A percentile compares a stretch with the other conserved stretches of the same genome.
These are phyloP conservation scores for Ambrosia trifida DNA, from an alignment of 129 eudicot species.

Conservation along the genomic window DNA sequence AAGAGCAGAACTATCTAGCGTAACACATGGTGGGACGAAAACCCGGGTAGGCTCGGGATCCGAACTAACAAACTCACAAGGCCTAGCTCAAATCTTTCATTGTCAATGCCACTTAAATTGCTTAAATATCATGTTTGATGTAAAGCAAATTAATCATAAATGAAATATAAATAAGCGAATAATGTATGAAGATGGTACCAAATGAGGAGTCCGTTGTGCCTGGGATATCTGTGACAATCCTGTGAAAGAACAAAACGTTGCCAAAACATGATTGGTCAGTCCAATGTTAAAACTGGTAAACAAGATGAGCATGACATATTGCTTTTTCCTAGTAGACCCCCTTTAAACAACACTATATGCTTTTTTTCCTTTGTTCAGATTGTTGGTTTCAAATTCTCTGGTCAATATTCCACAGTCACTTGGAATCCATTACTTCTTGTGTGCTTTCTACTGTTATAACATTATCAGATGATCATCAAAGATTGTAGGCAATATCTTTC, in stretches of 20 bases:
- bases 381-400: slow-evolving; percentile 23
- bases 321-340: slow-evolving; percentile 36
- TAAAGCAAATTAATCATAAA: neutral
- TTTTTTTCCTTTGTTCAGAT: slow-evolving; percentile 21
- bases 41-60: too few relatives aligned
- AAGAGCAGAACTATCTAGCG: too few relatives aligned
- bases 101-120: too few relatives aligned
- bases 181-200: slow-evolving; percentile 25
- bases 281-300: slow-evolving; percentile 29
- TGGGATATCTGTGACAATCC: slow-evolving; percentile 46
- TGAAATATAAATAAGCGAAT: neutral
- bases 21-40: too few relatives aligned
- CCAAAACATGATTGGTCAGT: slow-evolving; percentile 29
- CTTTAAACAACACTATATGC: slow-evolving; percentile 34
- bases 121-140: neutral
- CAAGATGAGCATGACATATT: slow-evolving; percentile 31
- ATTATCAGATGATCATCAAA: slow-evolving; percentile 27
- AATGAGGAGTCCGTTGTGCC: slow-evolving; percentile 49
- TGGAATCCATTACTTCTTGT: neutral
- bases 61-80: too few relatives aligned
- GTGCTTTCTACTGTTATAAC: slow-evolving; percentile 21
- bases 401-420: slow-evolving; percentile 18
- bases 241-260: slow-evolving; percentile 35
- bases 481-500: slow-evolving; percentile 20
- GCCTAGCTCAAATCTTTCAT: too few relatives aligned